Base-by-base conservation (phyloP, 768 basidiomycete genomes). In the Serendipita sp. region DNA sequence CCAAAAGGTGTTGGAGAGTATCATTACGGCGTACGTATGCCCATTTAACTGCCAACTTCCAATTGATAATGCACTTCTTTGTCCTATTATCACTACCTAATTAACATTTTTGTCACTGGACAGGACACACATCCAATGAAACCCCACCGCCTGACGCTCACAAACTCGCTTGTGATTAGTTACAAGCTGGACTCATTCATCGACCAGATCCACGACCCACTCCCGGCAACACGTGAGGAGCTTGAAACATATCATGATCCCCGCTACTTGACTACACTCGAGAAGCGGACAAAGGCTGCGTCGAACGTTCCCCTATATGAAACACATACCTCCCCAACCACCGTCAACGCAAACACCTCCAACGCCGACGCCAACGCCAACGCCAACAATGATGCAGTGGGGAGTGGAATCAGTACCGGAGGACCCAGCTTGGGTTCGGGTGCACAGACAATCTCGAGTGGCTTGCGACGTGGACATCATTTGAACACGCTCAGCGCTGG, bases 101-200 rank as follows among this genome's bases (percentile, higher is more conserved):
- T 50, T 55, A 48, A 67, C 63, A 53, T 40, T 63, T 23, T 23
- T 23, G 23, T 45, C 33, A 44, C 29, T 62, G 48, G 65, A 46
- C 69, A 98, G 95, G 92, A 96, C 81, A 83, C 87, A 55, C 95
- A 99, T 75, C 95, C 95, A 2, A 99, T 99, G 95, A 96, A 97
- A 73, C 95, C 95, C 3, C 92, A 96, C 69, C 81, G 95, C 29
- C 75, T 99, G n/a, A 93, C 95, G 2, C 74, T 99, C 63, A 98
- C 96, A 16, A 99, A 97, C 69, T 86, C 93, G 1, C 81, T 99
- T 53, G 94, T 98, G 11, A 82, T 95, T 74, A 95, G 94, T 0
- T 99, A 98, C 71, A 95, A 92, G 15, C 77, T 99, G 15, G 92
- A 98, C 77, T 91, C 95, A 68, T 86, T 90, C 68, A 95, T 99